Evolutionary conservation across 2,329 filamentous ascomycete genomes (phyloP), one percentile per base, ranked within the genome.

Genomic region (Neofusicoccum parvum): DNA sequence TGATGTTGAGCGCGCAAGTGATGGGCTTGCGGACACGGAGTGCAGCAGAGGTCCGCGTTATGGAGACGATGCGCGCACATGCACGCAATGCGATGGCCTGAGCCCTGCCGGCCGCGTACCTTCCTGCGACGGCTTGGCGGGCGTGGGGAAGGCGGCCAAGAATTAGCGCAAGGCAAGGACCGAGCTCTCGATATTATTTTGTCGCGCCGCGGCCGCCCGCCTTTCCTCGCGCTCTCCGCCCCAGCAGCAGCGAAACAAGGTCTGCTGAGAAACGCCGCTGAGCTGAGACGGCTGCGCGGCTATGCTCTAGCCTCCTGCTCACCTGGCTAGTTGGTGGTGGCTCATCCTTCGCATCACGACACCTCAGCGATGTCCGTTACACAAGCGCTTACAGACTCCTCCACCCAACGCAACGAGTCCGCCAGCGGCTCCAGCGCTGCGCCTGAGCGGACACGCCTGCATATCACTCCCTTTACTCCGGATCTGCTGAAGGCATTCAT

Each of bases 401-500:
- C 54, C 62, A 23, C 41, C 56, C n/a, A 46, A 14, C 49, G 46
- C 64, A 53, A 54, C 14, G 50, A 63, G 37, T 23, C 49, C 20
- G 49, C 56, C 17, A 37, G 14, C 36, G 34, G 36, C 39, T 46
- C 46, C 48, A 43, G 23, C 53, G n/a, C 49, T 32, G 50, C 32
- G 12, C 32, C 32, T 9, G 63, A 50, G 36, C 32, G 64, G 3
- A 66, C 58, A 10, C 56, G 92, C 71, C 86, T 99, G 62, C 92
- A 99, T 80, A 95, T 99, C 72, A 90, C 92, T 15, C 95, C 95
- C 54, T 86, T 99, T 70, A 92, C 89, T 72, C 82, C 90, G 45
- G 87, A 90, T 7, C 86, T 98, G 17, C 82, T 95, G 65, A 85
- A 86, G 65, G 83, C 90, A 56, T 86, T 96, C 67, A 78, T 99